These are phyloP conservation scores for Porodaedalea pini DNA, from an alignment of 1,284 basidiomycete genomes.

Conservation along the genomic window DNA sequence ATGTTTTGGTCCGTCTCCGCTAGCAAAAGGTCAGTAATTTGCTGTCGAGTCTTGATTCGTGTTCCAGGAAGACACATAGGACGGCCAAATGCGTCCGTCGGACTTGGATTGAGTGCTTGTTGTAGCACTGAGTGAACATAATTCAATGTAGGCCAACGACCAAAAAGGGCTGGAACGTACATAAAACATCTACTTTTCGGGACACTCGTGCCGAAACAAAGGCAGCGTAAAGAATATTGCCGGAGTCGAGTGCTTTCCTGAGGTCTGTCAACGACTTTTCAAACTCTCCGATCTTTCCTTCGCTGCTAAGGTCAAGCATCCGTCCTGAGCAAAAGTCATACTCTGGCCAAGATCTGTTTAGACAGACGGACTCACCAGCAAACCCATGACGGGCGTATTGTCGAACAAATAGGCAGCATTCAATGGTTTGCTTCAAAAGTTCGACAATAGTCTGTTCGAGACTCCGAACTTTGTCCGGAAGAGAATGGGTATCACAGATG, in stretches of 20 bases:
- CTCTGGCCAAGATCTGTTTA: not conserved
- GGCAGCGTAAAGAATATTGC: not conserved
- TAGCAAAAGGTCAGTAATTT: not conserved
- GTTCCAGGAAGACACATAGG: constrained; percentile 8
- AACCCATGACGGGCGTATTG: too few species aligned
- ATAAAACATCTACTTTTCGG: not conserved
- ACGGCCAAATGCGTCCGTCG: constrained; percentile 1
- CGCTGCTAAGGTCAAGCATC: not conserved
- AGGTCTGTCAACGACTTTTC: not conserved
- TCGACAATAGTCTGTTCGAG: not conserved
- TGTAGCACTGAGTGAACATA: not conserved
- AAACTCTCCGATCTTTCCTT: not conserved
- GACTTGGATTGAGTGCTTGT: not conserved
- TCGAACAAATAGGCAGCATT: not conserved
- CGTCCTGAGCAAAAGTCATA: not conserved
- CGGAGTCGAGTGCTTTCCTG: not conserved
- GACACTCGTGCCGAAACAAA: not conserved
- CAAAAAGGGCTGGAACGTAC: too few species aligned
- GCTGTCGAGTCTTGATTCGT: not conserved
- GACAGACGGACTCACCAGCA: not conserved
- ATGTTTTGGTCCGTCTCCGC: not conserved
- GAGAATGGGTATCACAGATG: not conserved
- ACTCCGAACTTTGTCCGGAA: not conserved
- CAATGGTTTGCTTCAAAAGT: not conserved
- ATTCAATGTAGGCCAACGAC: too few species aligned